Conservation (phyloP, 2,329 filamentous ascomycete species). For the Geosmithia morbida region DNA sequence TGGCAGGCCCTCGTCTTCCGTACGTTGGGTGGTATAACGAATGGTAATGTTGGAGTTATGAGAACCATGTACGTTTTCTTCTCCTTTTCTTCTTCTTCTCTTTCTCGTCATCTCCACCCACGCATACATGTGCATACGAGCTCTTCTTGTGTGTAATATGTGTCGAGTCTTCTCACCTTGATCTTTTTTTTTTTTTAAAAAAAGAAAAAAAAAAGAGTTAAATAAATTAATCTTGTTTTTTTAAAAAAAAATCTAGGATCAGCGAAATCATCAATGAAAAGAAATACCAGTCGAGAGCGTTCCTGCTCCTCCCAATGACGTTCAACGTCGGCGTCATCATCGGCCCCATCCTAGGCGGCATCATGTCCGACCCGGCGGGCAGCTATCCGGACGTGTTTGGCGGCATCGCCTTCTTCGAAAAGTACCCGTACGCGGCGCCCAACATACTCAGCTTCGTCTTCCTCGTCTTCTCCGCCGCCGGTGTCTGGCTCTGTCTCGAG, state of each 20-base stretch:
- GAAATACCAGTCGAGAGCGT: conserved; percentile 53
- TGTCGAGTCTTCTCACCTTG: too few species aligned
- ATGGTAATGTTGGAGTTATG: conserved; percentile 60
- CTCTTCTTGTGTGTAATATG: too few species aligned
- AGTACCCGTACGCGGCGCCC: conserved; percentile 38
- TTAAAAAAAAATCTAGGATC: conserved; percentile 23
- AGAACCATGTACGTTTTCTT: conserved; percentile 46
- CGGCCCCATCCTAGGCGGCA: conserved; percentile 55
- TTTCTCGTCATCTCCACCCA: too few species aligned
- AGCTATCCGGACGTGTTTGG: conserved; percentile 42
- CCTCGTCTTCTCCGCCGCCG: conserved; percentile 23
- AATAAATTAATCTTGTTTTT: too few species aligned
- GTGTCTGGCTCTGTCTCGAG: conserved; percentile 34
- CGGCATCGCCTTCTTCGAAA: conserved; percentile 25
- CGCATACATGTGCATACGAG: too few species aligned
- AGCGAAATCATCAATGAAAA: conserved; percentile 55
- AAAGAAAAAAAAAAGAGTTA: too few species aligned
- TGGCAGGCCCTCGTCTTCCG: conserved; percentile 60
- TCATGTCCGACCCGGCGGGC: conserved; percentile 48
- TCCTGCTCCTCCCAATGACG: conserved; percentile 61
- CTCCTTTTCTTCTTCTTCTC: background rate
- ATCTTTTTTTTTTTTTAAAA: too few species aligned
- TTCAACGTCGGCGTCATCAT: conserved; percentile 62
- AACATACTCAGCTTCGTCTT: conserved; percentile 26
- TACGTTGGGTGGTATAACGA: conserved; percentile 56